Conservation (phyloP, 768 basidiomycete genomes). For the Suillus americanus region DNA sequence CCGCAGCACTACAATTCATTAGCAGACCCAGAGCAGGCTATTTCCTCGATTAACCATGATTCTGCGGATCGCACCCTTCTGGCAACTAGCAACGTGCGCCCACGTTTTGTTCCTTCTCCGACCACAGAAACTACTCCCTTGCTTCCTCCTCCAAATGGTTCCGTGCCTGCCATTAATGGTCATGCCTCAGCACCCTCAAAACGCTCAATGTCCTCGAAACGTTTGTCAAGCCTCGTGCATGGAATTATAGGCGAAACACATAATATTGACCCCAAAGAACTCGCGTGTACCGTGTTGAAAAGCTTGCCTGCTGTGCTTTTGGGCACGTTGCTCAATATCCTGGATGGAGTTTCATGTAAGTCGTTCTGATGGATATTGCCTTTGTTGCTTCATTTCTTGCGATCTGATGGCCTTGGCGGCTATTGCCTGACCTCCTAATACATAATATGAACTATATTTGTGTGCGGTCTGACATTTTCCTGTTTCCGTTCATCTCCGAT, state of each 20-base stretch:
- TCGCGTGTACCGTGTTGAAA: constrained; percentile 23
- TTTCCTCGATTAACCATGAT: not conserved
- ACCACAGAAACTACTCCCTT: not conserved
- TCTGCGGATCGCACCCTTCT: not conserved
- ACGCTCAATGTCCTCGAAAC: not conserved
- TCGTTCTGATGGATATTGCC: constrained; percentile 13
- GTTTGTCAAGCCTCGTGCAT: not conserved
- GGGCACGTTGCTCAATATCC: constrained; percentile 82
- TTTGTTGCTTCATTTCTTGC: constrained; percentile 1
- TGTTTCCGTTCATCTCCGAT: not conserved
- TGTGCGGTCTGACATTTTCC: not conserved
- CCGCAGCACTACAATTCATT: constrained; percentile 8
- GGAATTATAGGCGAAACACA: not conserved
- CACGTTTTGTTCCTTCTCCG: not conserved
- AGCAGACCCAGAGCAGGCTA: not conserved
- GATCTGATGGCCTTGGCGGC: constrained; percentile 1
- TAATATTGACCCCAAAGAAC: constrained; percentile 2
- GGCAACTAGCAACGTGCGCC: not conserved
- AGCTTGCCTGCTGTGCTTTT: constrained; percentile 83
- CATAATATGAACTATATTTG: constrained; percentile 4
- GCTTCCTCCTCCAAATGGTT: not conserved
- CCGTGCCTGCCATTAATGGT: not conserved
- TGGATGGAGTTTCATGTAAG: constrained; percentile 92
- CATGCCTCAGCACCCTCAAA: not conserved
- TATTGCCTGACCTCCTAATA: not conserved